phyloP scores from a whole-genome alignment of 2,329 filamentous ascomycete genomes.

The Blastomyces silverae region DNA sequence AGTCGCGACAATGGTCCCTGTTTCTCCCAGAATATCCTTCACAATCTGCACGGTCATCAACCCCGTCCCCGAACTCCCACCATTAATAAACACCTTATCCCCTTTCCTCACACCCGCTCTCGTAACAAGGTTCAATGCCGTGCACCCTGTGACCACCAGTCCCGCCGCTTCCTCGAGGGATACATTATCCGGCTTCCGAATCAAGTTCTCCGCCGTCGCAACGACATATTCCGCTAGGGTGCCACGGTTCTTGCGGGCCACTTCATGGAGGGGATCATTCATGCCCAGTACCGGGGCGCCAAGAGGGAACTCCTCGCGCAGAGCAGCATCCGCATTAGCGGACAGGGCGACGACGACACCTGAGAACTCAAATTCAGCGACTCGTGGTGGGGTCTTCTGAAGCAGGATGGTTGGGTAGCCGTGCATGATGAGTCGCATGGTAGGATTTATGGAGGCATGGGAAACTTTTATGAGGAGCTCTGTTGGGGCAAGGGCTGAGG shows the following conservation, averaged over 20 bases:
- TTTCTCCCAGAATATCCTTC: not conserved
- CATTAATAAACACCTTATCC: constrained; percentile 8
- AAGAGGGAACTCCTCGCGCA: constrained; percentile 5
- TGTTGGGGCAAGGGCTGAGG: not conserved
- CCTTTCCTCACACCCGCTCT: constrained; percentile 4
- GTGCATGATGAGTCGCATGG: not conserved
- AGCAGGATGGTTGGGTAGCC: not conserved
- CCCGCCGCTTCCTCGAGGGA: constrained; percentile 1
- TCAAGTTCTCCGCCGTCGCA: constrained; percentile 1
- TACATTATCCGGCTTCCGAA: not conserved
- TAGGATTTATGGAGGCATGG: constrained; percentile 5
- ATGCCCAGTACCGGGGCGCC: constrained; percentile 1
- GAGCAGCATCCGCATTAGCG: not conserved
- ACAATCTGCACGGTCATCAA: constrained; percentile 5
- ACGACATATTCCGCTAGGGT: constrained; percentile 7
- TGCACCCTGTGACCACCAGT: not conserved
- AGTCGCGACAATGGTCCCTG: not conserved
- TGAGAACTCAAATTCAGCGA: constrained; percentile 9
- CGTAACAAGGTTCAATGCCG: constrained; percentile 7
- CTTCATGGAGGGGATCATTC: not conserved
- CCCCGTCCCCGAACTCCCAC: constrained; percentile 3
- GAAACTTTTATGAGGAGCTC: constrained; percentile 10
- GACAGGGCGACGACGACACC: not conserved
- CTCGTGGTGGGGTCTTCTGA: not conserved
- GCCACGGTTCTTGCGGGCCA: not conserved